Base-by-base conservation (phyloP, 177 flowering plant genomes). In the Vitis hybrid region DNA sequence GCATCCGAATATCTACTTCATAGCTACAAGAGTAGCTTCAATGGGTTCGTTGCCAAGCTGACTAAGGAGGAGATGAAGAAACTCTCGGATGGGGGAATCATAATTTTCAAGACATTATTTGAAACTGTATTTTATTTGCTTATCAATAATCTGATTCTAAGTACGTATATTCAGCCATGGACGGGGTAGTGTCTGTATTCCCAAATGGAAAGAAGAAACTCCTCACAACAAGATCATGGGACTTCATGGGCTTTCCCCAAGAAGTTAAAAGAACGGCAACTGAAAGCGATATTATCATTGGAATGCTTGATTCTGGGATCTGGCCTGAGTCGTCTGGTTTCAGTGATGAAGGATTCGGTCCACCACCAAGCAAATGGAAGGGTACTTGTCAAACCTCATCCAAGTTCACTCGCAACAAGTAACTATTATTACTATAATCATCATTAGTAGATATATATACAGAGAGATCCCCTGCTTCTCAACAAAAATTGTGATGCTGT, bases 251-350 rank as follows among this genome's bases (percentile, higher is more conserved):
- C 0, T 81, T 84, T 5, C 32, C 82, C 18, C 19, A 66, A 13
- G n/a, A 80, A 8, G 78, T 68, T 8, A 50, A 12, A 3, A 80
- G 83, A 75, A 3, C 65, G 18, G 15, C 60, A 2, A 10, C 56
- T 3, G 92, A 88, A 66, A 85, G 89, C 50, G 83, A 86, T 14
- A 48, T 83, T 19, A 79, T 88, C 1, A 52, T 88, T 1, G 92
- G 87, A 17, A 64, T 89, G 60, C 52, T 87, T 18, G 90, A 89
- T 67, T 71, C 75, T 3, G 93, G 93, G 7, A 75, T 84, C 17
- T 87, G 93, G 90, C 91, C 90, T 1, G 91, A 87, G 62, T 78
- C 85, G 11, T 71, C 56, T 2, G 84, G 91, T 61, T 86, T 88
- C 69, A 70, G 32, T 26, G 87, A 84, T 48, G 56, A 60, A 17